These are phyloP conservation scores for Aspergillus luchuensis DNA, from an alignment of 2,329 filamentous ascomycete species.

Conservation along the genomic window DNA sequence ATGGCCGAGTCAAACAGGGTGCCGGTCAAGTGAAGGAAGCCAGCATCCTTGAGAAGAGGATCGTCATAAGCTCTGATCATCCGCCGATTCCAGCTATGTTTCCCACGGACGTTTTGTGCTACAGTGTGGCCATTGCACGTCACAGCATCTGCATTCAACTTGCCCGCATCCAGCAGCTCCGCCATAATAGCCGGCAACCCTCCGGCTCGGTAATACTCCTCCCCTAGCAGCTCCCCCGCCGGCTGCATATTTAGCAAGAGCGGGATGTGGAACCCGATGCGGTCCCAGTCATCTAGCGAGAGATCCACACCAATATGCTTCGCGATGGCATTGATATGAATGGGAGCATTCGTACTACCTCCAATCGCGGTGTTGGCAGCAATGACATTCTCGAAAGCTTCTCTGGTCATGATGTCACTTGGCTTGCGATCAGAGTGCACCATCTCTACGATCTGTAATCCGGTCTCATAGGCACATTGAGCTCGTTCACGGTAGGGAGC, in stretches of 20 bases:
- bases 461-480: slow-evolving; percentile 54
- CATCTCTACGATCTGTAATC: slow-evolving; percentile 54
- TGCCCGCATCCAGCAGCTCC: slow-evolving; percentile 53
- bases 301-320: slow-evolving; percentile 56
- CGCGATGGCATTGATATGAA: slow-evolving; percentile 58
- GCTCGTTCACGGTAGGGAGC: slow-evolving; percentile 53
- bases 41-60: slow-evolving; percentile 54
- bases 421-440: slow-evolving; percentile 53
- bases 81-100: slow-evolving; percentile 53
- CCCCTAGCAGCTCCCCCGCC: slow-evolving; percentile 55
- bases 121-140: slow-evolving; percentile 53
- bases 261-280: slow-evolving; percentile 53
- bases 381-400: slow-evolving; percentile 60
- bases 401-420: slow-evolving; percentile 57
- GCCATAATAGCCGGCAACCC: slow-evolving; percentile 57
- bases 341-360: slow-evolving; percentile 59
- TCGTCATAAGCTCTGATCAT: slow-evolving; percentile 50
- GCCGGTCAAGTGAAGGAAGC: slow-evolving; percentile 54
- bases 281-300: slow-evolving; percentile 57
- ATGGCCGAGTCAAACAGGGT: slow-evolving; percentile 55
- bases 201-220: slow-evolving; percentile 58
- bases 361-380: slow-evolving; percentile 58
- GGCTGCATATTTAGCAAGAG: slow-evolving; percentile 59
- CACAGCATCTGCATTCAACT: slow-evolving; percentile 47
- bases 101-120: slow-evolving; percentile 46